A percentile compares a stretch with the other conserved stretches of the same genome.
Conservation (phyloP, 768 basidiomycete species). For the Sarcodon sp. region DNA sequence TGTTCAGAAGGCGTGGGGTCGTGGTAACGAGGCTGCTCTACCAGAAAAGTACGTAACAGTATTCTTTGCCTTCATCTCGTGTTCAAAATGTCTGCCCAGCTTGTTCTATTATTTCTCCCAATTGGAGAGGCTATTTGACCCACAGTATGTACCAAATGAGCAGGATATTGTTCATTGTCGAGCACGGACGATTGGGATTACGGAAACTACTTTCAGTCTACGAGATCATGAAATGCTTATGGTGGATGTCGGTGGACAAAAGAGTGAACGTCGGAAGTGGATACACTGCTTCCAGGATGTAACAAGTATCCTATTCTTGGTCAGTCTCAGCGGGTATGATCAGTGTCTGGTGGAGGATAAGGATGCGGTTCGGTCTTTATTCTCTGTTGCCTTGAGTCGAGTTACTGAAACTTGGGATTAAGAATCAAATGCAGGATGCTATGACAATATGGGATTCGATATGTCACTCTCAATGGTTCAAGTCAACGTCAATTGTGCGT, state of each 20-base stretch:
- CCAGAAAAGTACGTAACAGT: slow-evolving; percentile 68
- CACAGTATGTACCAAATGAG: slow-evolving; percentile 60
- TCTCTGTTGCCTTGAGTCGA: slow-evolving; percentile 1
- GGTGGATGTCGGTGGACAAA: slow-evolving; percentile 92
- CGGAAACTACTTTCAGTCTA: slow-evolving; percentile 74
- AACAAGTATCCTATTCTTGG: slow-evolving; percentile 84
- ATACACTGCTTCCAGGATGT: slow-evolving; percentile 94
- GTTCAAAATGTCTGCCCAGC: slow-evolving; percentile 20
- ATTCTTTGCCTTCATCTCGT: not conserved
- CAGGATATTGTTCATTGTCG: slow-evolving; percentile 84
- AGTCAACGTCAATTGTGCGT: slow-evolving; percentile 81
- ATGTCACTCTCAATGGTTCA: slow-evolving; percentile 97
- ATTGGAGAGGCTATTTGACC: slow-evolving; percentile 69
- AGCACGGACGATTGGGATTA: slow-evolving; percentile 85
- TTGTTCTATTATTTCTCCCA: slow-evolving; percentile 67
- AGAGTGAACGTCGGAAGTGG: slow-evolving; percentile 89
- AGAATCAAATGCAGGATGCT: slow-evolving; percentile 99
- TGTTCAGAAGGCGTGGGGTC: slow-evolving; percentile 61
- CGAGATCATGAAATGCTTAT: slow-evolving; percentile 78
- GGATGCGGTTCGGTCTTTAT: slow-evolving; percentile 51
- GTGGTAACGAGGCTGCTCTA: slow-evolving; percentile 84
- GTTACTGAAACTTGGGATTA: slow-evolving; percentile 4
- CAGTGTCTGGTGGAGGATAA: slow-evolving; percentile 89
- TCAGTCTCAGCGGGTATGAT: slow-evolving; percentile 87
- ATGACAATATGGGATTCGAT: slow-evolving; percentile 99